Conservation (phyloP, 345 rosid genomes). For the Clausena lansium region DNA sequence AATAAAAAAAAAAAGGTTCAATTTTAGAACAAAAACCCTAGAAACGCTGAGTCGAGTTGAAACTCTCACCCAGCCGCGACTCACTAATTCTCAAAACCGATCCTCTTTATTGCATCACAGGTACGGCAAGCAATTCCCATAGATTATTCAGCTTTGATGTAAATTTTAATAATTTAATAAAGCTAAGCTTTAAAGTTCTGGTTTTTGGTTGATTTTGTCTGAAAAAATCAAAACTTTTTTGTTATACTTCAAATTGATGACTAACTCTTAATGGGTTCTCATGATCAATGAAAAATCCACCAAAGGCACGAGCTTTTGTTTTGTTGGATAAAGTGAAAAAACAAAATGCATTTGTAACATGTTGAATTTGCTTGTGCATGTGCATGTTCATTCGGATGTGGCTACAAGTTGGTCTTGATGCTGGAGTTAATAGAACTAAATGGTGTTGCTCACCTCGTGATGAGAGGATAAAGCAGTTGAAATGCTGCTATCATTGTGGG, state of each 20-base stretch:
- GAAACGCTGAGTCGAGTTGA: slow-evolving; percentile 24
- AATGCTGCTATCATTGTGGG: slow-evolving; percentile 42
- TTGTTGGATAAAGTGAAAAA: background rate
- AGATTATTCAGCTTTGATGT: background rate
- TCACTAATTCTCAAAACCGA: slow-evolving; percentile 12
- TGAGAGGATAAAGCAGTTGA: slow-evolving; percentile 39
- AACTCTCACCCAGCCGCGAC: slow-evolving; percentile 19
- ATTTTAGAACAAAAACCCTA: slow-evolving; percentile 7
- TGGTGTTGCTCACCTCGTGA: slow-evolving; percentile 41
- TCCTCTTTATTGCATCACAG: slow-evolving; percentile 5
- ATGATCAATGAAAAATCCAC: background rate
- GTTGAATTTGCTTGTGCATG: background rate
- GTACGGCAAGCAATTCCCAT: background rate
- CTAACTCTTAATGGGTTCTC: background rate
- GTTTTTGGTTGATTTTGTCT: background rate
- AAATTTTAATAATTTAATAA: background rate
- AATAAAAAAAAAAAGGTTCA: background rate
- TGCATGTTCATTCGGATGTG: background rate
- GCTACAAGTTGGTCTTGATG: slow-evolving; percentile 1
- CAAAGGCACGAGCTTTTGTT: background rate
- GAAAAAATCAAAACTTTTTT: background rate
- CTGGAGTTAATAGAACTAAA: slow-evolving; percentile 27
- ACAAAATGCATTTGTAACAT: background rate
- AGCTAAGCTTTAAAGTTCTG: background rate
- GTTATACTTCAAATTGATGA: background rate